Percentiles rank a stretch among this genome's conserved stretches.
These are phyloP conservation scores for Aspergillus ruber DNA, from an alignment of 2,329 filamentous ascomycete species.

Conservation along the genomic window DNA sequence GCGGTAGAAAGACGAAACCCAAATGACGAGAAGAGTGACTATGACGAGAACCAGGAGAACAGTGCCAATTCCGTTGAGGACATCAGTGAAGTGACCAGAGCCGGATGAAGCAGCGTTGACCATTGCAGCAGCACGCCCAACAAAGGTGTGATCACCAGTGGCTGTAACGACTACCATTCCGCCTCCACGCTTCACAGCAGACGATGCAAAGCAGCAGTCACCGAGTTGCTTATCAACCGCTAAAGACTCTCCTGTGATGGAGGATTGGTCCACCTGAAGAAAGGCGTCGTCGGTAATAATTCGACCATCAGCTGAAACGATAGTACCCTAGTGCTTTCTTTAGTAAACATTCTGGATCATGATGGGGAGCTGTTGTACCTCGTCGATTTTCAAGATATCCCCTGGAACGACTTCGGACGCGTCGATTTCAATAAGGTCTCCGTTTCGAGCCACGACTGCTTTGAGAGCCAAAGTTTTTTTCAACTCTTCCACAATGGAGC, in stretches of 20 bases:
- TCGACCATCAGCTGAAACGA: slow-evolving; percentile 81
- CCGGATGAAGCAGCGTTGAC: slow-evolving; percentile 70
- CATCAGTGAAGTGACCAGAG: slow-evolving; percentile 83
- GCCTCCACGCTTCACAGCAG: slow-evolving; percentile 84
- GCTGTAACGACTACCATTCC: slow-evolving; percentile 75
- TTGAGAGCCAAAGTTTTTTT: slow-evolving; percentile 87
- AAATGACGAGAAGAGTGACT: slow-evolving; percentile 72
- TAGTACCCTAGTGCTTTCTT: slow-evolving; percentile 56
- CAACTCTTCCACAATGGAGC: slow-evolving; percentile 81
- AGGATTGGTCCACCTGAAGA: slow-evolving; percentile 85
- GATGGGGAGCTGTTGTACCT: slow-evolving; percentile 39
- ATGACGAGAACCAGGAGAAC: slow-evolving; percentile 74
- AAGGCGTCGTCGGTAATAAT: slow-evolving; percentile 78
- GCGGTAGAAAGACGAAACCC: slow-evolving; percentile 82
- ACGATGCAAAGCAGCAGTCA: slow-evolving; percentile 78
- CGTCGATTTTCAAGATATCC: slow-evolving; percentile 83
- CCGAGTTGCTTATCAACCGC: slow-evolving; percentile 81
- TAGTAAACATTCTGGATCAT: not conserved
- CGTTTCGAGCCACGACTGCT: slow-evolving; percentile 79
- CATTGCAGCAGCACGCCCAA: slow-evolving; percentile 79
- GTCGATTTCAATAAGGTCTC: slow-evolving; percentile 69
- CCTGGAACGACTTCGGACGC: slow-evolving; percentile 79
- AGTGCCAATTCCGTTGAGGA: slow-evolving; percentile 79
- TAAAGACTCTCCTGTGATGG: slow-evolving; percentile 86
- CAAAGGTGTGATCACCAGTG: slow-evolving; percentile 84